Evolutionary conservation across 495 filamentous ascomycete genomes (phyloP), one percentile per base, ranked within the genome.

Genomic region (Hyaloscypha hepaticicola): DNA sequence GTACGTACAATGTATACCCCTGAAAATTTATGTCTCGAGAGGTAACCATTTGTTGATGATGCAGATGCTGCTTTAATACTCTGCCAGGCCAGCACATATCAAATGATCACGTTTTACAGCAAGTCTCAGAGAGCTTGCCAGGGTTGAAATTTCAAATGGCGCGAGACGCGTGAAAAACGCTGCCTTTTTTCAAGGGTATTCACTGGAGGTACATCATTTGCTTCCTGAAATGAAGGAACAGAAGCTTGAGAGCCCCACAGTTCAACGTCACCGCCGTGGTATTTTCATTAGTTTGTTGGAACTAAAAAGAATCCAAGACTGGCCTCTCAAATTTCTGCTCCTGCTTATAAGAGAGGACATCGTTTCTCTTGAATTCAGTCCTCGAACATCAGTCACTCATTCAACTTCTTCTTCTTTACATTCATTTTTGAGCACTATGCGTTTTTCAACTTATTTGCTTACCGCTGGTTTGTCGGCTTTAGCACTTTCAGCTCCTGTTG

Each of bases 391-490:
- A 57, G n/a, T 65, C 62, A 52, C 61, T 50, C 53, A 45, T 45
- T 45, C 16, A 53, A 6, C 25, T 31, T 61, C 55, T 25, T 45
- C 22, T 28, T 19, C 7, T 58, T 50, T 27, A 59, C 22, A 49
- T 31, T 56, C 45, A 34, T 50, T 66, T 48, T 19, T 60, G 41
- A 33, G 21, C 31, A 27, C 28, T 14, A 69, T 69, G 66, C 66
- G 53, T 41, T 69, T 65, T 56, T 64, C 62, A 69, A 50, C 24
- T 27, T 48, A 29, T 57, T 31, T 65, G 16, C 57, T 69, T 56
- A 50, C 51, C 57, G 48, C 63, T 57, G 53, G 66, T 29, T 48
- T 63, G 26, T 58, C 58, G 66, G 66, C 62, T 52, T 26, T 58
- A 14, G 34, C 33, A 33, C 24, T 69, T 55, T 63, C 66, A 61